Base-by-base conservation (phyloP, 257 asterid species). In the Penstemon barbatus region DNA sequence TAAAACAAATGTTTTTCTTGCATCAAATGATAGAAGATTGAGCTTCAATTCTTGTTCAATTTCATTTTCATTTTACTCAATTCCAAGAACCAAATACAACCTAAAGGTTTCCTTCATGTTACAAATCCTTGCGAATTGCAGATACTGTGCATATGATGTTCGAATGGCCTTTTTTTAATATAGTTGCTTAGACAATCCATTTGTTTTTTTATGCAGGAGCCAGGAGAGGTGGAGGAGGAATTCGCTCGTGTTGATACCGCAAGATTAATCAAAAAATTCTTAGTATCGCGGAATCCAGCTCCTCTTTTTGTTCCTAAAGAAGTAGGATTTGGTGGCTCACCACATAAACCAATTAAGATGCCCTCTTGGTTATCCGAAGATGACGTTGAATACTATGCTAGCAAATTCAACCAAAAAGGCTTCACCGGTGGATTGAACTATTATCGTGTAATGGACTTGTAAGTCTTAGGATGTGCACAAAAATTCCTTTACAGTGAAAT, bases 351-450 rank as follows among this genome's bases (percentile, higher is more conserved):
- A 33, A 88, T 88, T 10, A 71, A 69, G 39, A 48, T 86, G 82
- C 98, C 97, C 0, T 72, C 97, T 66, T 93, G 96, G 98, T 83
- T 93, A 64, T 83, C 96, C 0, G 94, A 93, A 75, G 92, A 88
- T 13, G 98, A 93, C 57, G 86, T 84, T 57, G 69, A 77, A 6
- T 90, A 85, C 69, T 93, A 86, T 63, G 91, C 86, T 40, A 75
- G 44, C 58, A 90, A 93, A 57, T 93, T 81, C 75, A 59, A 77
- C 74, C 80, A 82, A 73, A 80, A 40, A 57, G 98, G 97, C 61
- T 93, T 93, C 83, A 90, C 97, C 0, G 98, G 98, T 59, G 95
- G 94, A 73, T 80, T 93, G 78, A 93, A 93, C 82, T 90, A 88
- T 79, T 93, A 90, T 79, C 88, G 98, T 77, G 97, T 76, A 7